Evolutionary conservation across 1,284 basidiomycete species (phyloP), one percentile per base, ranked within the genome.

Genomic region (Rhodofomes roseus): DNA sequence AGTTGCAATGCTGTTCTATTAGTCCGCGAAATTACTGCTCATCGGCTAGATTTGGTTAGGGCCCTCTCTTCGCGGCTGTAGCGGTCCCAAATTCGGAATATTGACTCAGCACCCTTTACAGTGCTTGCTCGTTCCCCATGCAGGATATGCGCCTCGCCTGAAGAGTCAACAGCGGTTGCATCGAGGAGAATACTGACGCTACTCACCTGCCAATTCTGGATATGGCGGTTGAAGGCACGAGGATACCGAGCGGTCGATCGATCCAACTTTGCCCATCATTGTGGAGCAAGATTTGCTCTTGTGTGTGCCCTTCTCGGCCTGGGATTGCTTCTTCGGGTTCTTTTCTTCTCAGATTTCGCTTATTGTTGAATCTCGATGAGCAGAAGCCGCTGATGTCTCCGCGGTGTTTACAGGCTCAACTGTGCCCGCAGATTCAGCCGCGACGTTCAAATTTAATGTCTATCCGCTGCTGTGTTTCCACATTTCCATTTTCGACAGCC

Each of bases 231-330:
- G 46, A 48, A 29, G 46, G 25, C 46, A 48, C 46, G 46, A 46
- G 44, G 44, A 48, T 48, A 48, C 46, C 46, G 46, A 9, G 46
- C 46, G 46, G 46, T 48, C 25, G 46, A 48, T 48, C 25, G 46
- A 48, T 48, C 46, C 25, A 48, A 27, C 46, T 22, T 44, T 44
- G 16, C 22, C 25, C 46, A 48, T 48, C 46, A 48, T 48, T 48
- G 46, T 48, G 46, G 46, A 48, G 46, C 46, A 48, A 23, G 22
- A 48, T 48, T 48, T 48, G 46, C 46, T 48, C 46, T 48, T 48
- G 46, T 48, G 46, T 48, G 16, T 48, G 46, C 16, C 46, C 25
- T 48, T 48, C 46, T 29, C 25, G 46, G 46, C 18, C 46, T 48
- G 46, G 25, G 46, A 18, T 18, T 27, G 46, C 46, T 48, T 25